Evolutionary conservation across 164 flowering plant genomes (phyloP).

Genomic region (Saururus chinensis): DNA sequence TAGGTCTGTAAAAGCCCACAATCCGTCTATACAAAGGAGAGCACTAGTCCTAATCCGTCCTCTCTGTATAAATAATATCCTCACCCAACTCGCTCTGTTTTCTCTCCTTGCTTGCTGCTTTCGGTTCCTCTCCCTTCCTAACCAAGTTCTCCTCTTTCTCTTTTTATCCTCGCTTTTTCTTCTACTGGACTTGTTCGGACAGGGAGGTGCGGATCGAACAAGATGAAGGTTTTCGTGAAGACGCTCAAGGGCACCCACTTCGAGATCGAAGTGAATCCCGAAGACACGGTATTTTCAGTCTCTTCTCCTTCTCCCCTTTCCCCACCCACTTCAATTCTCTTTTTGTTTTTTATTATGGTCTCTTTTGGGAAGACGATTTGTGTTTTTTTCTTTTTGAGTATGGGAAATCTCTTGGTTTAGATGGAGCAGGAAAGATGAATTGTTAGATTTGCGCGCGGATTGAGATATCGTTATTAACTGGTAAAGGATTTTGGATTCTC

Average conservation of each 20-base stretch:
- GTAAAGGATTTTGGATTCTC: background rate
- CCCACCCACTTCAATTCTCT: background rate
- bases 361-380: background rate
- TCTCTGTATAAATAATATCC: no score
- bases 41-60: no score
- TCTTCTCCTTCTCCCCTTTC: no score
- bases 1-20: no score
- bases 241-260: constrained; percentile 74
- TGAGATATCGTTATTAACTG: background rate
- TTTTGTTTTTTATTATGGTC: background rate
- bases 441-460: background rate
- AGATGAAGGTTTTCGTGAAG: constrained; percentile 78
- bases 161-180: no score
- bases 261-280: constrained; percentile 69
- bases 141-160: no score
- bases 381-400: background rate
- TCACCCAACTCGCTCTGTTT: no score
- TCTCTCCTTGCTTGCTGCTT: no score
- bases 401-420: background rate
- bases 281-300: constrained; percentile 32
- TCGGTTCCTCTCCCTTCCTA: no score
- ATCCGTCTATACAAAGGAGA: no score
- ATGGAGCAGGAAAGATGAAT: background rate
- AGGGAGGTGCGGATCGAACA: constrained; percentile 4
- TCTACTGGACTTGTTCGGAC: no score